Base-by-base conservation (phyloP, 2,329 filamentous ascomycete species). In the Exophiala mesophila region DNA sequence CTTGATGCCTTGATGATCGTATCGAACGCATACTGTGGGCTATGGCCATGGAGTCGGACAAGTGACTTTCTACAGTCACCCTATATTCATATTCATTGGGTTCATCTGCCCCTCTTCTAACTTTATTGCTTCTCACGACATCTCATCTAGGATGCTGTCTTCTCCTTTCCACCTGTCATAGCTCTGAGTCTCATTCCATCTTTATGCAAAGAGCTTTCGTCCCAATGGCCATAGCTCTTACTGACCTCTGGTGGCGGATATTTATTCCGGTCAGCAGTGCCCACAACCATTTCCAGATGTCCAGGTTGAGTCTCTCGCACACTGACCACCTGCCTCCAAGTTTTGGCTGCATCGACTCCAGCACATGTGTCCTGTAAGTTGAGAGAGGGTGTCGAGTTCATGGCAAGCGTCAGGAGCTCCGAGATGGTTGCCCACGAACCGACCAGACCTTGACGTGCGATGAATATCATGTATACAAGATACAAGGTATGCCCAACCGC, bases 351-450 rank as follows among this genome's bases (percentile, higher is more conserved):
- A 32, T 28, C 28, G 13, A 50, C 47, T 13, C 47, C 43, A 4
- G 47, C 47, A 32, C 47, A 50, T 6, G 47, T 50, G 23, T 50
- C 40, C 23, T 50, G 47, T 19, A 50, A 19, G 15, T 35, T 41
- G 2, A 37, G n/a, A 9, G 47, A 50, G 2, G 47, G 47, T 15
- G 16, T 41, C 18, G 47, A 50, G 16, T 50, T 50, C 33, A 50
- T 39, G 16, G 47, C 47, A 15, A 50, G 23, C 21, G 47, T 18
- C 3, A 50, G 39, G 29, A 50, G 21, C 32, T 50, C 47, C 9
- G 44, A 41, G 5, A 50, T 41, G 4, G 40, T 50, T 2, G 40
- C 39, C 47, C 47, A 50, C 12, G 47, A 47, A 16, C 20, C 18
- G n/a, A 50, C 47, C 24, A 50, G 16, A 8, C 47, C 44, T 21